Evolutionary conservation across 495 filamentous ascomycete genomes (phyloP), one percentile per base, ranked within the genome.

Genomic region (Beverwykella pulmonaria): DNA sequence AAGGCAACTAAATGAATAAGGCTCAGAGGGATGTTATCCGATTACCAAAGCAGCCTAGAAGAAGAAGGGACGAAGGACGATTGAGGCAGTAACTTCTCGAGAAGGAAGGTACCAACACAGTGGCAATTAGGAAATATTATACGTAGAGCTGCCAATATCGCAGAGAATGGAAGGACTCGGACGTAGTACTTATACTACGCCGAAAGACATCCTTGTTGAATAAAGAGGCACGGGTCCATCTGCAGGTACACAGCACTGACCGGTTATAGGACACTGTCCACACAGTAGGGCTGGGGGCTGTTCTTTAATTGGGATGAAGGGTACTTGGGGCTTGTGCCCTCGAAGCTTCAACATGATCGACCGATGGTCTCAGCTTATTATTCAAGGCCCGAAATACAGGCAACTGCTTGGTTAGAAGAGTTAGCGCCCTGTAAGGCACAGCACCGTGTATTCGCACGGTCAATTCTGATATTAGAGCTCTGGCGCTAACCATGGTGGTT

Each of bases 381-480:
- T 54, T 7, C 6, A 23, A n/a, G 3, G 15, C 12, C n/a, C n/a
- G 26, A 54, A 36, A 44, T 46, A 32, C 48, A 47, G 4, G n/a
- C 20, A 23, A 29, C 22, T 23, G 46, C 19, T 17, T 58, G 53
- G 46, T 27, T 17, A 7, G 19, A 27, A 19, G 2, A 9, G 20
- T 8, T 56, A 59, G 54, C 53, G 62, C 59, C 53, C 47, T 53
- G 5, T 59, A 29, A 9, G 62, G 62, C 62, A 65, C 62, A 59
- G 62, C 62, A 65, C 53, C 53, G 53, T 2, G 62, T 52, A 32
- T 59, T 57, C 61, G 52, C 50, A 63, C 19, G 29, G 53, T 22
- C 53, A 41, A 57, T 41, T 55, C 12, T 54, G 23, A 30, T 46
- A 41, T 39, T 7, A n/a, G 26, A 17, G n/a, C 48, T 59, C 23